Evolutionary conservation across 345 rosid species (phyloP).

Genomic region (Brassica rapa): DNA sequence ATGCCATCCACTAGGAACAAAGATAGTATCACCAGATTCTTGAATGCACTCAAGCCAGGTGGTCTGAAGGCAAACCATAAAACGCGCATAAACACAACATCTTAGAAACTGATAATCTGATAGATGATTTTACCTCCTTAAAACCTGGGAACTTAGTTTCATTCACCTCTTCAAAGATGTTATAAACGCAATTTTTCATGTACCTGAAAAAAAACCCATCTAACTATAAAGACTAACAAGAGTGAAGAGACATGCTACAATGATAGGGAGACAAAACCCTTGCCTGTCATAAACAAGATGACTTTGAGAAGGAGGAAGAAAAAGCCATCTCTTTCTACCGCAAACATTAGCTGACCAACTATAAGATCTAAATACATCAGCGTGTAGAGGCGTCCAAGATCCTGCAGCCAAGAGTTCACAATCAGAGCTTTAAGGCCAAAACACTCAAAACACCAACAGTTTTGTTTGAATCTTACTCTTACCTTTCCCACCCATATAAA

Average conservation of each 20-base stretch:
- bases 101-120: neutral
- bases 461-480: conserved; percentile 17
- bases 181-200: conserved; percentile 64
- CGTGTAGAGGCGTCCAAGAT: conserved; percentile 96
- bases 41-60: conserved; percentile 84
- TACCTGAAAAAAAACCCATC: conserved; percentile 50
- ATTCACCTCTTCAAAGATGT: conserved; percentile 62
- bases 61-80: conserved; percentile 49
- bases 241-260: neutral
- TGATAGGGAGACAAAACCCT: conserved; percentile 17
- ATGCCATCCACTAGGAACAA: conserved; percentile 98
- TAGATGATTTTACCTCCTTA: conserved; percentile 52
- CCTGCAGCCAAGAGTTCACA: conserved; percentile 53
- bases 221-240: neutral
- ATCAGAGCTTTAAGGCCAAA: conserved; percentile 22
- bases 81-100: neutral
- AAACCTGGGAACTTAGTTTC: conserved; percentile 75
- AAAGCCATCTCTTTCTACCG: conserved; percentile 84
- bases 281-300: conserved; percentile 83
- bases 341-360: conserved; percentile 97
- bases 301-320: conserved; percentile 68
- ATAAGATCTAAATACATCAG: conserved; percentile 93
- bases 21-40: conserved; percentile 67
- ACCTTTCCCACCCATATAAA: conserved; percentile 98
- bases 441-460: conserved; percentile 25